These are phyloP conservation scores for Adansonia gregorii DNA, from an alignment of 441 rosid species.

Conservation along the genomic window DNA sequence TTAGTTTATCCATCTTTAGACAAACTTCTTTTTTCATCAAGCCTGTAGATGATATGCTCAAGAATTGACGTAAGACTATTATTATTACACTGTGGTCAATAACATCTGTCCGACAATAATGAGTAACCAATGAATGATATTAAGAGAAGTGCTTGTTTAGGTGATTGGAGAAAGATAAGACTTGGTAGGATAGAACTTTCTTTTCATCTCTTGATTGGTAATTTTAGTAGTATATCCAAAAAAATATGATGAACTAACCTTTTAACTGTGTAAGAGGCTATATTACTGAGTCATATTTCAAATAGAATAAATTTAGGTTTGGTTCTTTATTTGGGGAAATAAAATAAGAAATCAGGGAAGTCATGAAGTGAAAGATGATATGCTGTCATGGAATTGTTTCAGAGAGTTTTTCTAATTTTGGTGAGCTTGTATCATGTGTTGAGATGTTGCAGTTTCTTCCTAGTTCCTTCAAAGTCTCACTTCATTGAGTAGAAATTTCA, in stretches of 20 bases:
- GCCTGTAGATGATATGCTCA: conserved; percentile 2
- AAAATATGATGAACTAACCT: neutral
- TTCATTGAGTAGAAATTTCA: conserved; percentile 14
- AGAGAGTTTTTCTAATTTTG: neutral
- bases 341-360: neutral
- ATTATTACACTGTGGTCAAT: conserved; percentile 13
- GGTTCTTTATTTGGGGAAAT: conserved; percentile 5
- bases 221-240: conserved; percentile 3
- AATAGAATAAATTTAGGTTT: conserved; percentile 16
- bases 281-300: neutral
- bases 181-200: conserved; percentile 7
- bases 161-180: neutral
- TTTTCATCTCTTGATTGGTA: conserved; percentile 3
- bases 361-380: conserved; percentile 1
- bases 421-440: conserved; percentile 5
- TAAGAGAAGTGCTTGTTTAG: neutral
- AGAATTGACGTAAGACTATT: neutral
- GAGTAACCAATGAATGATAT: neutral
- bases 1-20: conserved; percentile 5
- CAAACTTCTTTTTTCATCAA: neutral
- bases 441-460: neutral
- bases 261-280: conserved; percentile 10
- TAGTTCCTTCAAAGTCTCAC: neutral
- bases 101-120: neutral
- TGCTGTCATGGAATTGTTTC: conserved; percentile 2